Percentiles rank a stretch among this genome's conserved stretches.
Conservation (phyloP, 1,284 basidiomycete genomes). For the Phaffia rhodozyma region DNA sequence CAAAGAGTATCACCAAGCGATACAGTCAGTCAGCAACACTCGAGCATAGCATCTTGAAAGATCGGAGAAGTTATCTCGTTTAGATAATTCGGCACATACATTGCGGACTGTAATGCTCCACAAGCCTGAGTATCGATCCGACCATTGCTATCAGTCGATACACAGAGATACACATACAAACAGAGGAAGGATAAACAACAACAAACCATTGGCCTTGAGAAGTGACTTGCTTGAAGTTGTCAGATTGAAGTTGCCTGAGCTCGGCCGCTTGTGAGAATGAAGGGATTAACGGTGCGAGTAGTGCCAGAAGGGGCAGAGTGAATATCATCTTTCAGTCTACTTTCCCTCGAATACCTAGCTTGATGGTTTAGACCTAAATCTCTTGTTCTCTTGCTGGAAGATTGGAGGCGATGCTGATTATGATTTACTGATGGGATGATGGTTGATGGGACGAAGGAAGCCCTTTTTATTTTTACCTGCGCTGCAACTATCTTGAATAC, state of each 20-base stretch:
- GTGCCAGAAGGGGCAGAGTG: background rate
- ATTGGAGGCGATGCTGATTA: no score
- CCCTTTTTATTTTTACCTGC: no score
- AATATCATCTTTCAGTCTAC: background rate
- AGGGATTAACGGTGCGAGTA: background rate
- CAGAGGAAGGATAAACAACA: conserved; percentile 34
- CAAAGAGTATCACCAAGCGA: background rate
- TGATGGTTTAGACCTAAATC: no score
- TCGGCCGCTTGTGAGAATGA: conserved; percentile 15
- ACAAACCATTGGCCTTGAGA: conserved; percentile 55
- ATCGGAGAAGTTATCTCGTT: background rate
- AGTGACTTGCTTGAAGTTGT: conserved; percentile 50
- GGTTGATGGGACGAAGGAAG: no score
- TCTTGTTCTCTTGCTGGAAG: no score
- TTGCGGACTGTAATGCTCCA: conserved; percentile 36
- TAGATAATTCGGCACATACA: conserved; percentile 24
- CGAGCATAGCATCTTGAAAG: background rate
- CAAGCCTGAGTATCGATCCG: conserved; percentile 27
- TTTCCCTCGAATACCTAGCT: no score
- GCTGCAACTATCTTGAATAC: no score
- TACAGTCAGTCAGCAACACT: background rate
- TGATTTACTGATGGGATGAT: no score
- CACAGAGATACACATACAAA: background rate
- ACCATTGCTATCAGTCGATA: background rate
- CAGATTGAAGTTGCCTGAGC: conserved; percentile 44